Evolutionary conservation across 352 stramenopile genomes (phyloP), one percentile per base, ranked within the genome.

Genomic region (Thraustochytrium striatum): DNA sequence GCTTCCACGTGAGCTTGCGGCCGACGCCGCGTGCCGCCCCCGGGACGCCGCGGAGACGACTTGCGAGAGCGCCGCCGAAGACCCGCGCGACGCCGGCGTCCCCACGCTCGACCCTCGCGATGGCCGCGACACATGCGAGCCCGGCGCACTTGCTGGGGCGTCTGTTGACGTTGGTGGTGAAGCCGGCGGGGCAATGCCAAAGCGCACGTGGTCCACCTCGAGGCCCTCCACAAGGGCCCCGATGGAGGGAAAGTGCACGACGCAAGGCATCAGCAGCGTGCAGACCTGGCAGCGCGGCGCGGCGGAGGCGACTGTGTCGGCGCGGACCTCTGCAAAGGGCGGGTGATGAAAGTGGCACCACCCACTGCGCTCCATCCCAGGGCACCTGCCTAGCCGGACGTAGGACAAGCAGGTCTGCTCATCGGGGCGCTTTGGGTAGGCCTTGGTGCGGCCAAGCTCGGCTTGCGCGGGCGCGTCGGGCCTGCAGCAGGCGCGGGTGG

Each of bases 271-370:
- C 16, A 38, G 59, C 3, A 70, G 59, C 36, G 59, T 70, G 30
- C 59, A 70, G 35, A 70, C 25, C 3, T 3, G 1, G 35, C 59
- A 70, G 44, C 59, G 13, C 25, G 8, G 3, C 3, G 59, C 35
- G 5, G 35, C 35, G 9, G 50, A 33, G 32, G 53, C 50, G 36
- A 53, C 59, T 9, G 53, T n/a, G 13, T 70, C 21, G 25, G 53
- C 33, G 0, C n/a, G n/a, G n/a, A 70, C 38, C 13, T 52, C 5
- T 3, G 50, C 30, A 16, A 28, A 5, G 16, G 38, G 13, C 21
- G 59, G 59, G 53, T 70, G 59, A 28, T 70, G 33, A 28, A 28
- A 70, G n/a, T 33, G 59, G 59, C 59, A 70, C 59, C 59, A 70
- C 2, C 59, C 59, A 0, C 50, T 33, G 16, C 41, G 36, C 30